Evolutionary conservation across 129 eudicot species (phyloP).

Genomic region (Artemisia annua): DNA sequence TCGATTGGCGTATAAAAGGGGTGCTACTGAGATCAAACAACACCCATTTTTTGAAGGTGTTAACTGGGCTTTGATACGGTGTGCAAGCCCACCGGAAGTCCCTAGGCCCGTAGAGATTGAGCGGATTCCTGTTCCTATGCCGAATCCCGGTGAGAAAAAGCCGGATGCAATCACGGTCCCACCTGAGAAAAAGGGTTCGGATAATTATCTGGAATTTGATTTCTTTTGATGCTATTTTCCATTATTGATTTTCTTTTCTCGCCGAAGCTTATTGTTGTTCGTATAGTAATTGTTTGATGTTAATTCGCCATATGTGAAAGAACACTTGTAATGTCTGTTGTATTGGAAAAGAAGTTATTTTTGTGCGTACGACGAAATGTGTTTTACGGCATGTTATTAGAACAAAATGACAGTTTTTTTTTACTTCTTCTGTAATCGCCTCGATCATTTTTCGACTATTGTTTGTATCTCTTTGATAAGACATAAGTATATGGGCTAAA

Average conservation of each 20-base stretch:
- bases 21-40: constrained; percentile 91
- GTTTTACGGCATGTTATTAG: neutral
- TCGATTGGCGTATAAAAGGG: constrained; percentile 74
- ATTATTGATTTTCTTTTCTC: constrained; percentile 6
- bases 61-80: constrained; percentile 91
- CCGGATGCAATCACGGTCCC: constrained; percentile 32
- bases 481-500: too few relatives aligned
- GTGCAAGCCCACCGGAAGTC: constrained; percentile 91
- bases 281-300: constrained; percentile 41
- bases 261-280: constrained; percentile 28
- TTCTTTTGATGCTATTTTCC: constrained; percentile 56
- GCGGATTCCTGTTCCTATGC: constrained; percentile 38
- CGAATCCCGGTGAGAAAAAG: constrained; percentile 49
- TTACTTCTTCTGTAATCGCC: too few relatives aligned
- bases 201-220: constrained; percentile 87
- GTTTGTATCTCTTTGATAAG: too few relatives aligned
- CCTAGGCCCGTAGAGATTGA: constrained; percentile 75
- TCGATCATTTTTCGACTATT: neutral
- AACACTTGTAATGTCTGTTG: constrained; percentile 48
- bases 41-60: constrained; percentile 95
- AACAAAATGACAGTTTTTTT: neutral
- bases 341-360: constrained; percentile 37
- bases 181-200: constrained; percentile 56
- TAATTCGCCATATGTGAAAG: constrained; percentile 32
- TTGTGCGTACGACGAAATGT: constrained; percentile 17